Percentiles rank a stretch among this genome's conserved stretches.
Evolutionary conservation across 2,329 filamentous ascomycete species (phyloP).

Genomic region (Helotiales sp.): DNA sequence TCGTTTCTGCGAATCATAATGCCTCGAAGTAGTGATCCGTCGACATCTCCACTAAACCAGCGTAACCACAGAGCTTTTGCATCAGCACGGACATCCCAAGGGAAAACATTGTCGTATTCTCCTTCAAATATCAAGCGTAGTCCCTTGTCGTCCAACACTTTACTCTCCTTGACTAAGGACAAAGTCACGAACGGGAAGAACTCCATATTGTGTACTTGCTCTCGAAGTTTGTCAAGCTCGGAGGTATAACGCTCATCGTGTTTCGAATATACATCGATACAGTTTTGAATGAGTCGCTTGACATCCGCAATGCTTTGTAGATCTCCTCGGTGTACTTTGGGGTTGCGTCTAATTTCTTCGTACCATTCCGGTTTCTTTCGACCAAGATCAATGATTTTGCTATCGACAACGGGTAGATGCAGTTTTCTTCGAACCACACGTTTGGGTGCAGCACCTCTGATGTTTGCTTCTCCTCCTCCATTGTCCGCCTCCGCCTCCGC

Average conservation of each 20-base stretch:
- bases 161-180: slow-evolving; percentile 28
- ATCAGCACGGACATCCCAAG: slow-evolving; percentile 48
- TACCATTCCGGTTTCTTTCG: background rate
- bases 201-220: slow-evolving; percentile 31
- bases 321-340: slow-evolving; percentile 1
- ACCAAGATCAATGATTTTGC: background rate
- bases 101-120: slow-evolving; percentile 35
- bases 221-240: slow-evolving; percentile 27
- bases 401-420: background rate
- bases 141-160: slow-evolving; percentile 35
- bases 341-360: background rate
- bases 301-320: slow-evolving; percentile 11
- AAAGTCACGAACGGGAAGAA: slow-evolving; percentile 27
- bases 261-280: slow-evolving; percentile 5
- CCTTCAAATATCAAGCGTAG: slow-evolving; percentile 42
- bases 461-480: too few species aligned
- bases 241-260: background rate
- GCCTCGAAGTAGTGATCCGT: slow-evolving; percentile 43
- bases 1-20: slow-evolving; percentile 23
- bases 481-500: too few species aligned
- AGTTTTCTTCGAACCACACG: background rate
- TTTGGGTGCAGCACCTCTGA: background rate
- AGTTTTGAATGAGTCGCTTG: slow-evolving; percentile 15
- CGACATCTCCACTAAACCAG: slow-evolving; percentile 44
- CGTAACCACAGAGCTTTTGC: slow-evolving; percentile 45